phyloP scores from a whole-genome alignment of 306 rosid genomes.

The Citrullus mucosospermus region DNA sequence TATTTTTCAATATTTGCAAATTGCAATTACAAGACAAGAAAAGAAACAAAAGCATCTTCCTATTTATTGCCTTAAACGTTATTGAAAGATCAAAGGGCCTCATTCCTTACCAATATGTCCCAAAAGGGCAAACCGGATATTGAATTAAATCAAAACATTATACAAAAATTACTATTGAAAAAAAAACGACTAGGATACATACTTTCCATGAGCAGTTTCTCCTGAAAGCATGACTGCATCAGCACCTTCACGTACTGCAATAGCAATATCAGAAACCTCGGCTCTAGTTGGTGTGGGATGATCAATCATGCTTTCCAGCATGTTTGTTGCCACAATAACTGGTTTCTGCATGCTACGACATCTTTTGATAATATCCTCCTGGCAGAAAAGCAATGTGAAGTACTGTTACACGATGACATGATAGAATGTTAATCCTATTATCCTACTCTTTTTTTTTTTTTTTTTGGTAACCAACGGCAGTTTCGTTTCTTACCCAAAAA shows the following conservation, averaged over 20 bases:
- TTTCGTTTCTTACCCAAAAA: neutral
- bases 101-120: neutral
- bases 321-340: constrained; percentile 93
- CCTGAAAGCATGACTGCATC: constrained; percentile 99
- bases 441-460: neutral
- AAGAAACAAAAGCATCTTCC: neutral
- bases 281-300: constrained; percentile 98
- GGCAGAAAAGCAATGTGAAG: constrained; percentile 6
- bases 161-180: neutral
- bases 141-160: neutral
- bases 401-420: neutral
- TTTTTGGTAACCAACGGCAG: neutral
- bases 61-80: neutral
- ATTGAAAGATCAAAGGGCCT: neutral
- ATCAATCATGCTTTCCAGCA: constrained; percentile 96
- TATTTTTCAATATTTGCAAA: neutral
- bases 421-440: neutral
- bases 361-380: constrained; percentile 85
- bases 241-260: constrained; percentile 87
- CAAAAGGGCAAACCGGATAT: neutral
- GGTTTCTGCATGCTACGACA: constrained; percentile 80
- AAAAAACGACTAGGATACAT: constrained; percentile 18
- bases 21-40: neutral
- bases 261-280: constrained; percentile 92
- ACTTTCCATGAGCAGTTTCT: constrained; percentile 99